These are phyloP conservation scores for Tetrahymena elliotti DNA, from an alignment of 73 alveolate species.

Conservation along the genomic window DNA sequence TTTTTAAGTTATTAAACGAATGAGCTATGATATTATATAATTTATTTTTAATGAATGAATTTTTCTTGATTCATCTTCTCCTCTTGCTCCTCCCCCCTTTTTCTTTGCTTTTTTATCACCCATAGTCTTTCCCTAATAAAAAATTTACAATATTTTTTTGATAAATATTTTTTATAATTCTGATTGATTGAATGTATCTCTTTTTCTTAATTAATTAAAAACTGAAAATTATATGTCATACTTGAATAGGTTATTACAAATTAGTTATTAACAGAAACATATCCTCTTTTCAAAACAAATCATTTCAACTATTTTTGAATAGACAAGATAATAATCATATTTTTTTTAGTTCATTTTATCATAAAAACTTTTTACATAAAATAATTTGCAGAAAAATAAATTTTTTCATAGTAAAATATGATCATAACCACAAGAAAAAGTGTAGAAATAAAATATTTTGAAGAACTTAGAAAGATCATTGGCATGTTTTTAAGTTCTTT, in stretches of 20 bases:
- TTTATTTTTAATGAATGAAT: background rate
- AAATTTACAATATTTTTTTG: background rate
- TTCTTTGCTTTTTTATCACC: constrained; percentile 23
- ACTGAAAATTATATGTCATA: background rate
- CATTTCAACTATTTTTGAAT: no score
- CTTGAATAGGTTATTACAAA: background rate
- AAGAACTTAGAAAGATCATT: background rate
- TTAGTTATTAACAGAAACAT: background rate
- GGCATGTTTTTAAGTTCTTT: background rate
- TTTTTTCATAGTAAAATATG: no score
- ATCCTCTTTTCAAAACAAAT: no score
- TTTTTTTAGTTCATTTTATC: no score
- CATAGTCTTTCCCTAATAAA: background rate
- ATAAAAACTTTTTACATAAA: no score
- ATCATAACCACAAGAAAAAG: background rate
- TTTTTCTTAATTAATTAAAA: background rate
- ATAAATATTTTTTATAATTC: background rate
- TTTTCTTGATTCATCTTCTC: constrained; percentile 14
- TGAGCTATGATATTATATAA: background rate
- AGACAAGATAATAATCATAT: no score
- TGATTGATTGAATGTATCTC: background rate
- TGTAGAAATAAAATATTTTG: background rate
- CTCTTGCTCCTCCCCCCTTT: constrained; percentile 42
- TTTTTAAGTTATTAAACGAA: no score
- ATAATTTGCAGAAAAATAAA: no score